Percentiles rank a stretch among this genome's conserved stretches.
Evolutionary conservation across 768 basidiomycete species (phyloP).

Genomic region (Glaciozyma antarctica): DNA sequence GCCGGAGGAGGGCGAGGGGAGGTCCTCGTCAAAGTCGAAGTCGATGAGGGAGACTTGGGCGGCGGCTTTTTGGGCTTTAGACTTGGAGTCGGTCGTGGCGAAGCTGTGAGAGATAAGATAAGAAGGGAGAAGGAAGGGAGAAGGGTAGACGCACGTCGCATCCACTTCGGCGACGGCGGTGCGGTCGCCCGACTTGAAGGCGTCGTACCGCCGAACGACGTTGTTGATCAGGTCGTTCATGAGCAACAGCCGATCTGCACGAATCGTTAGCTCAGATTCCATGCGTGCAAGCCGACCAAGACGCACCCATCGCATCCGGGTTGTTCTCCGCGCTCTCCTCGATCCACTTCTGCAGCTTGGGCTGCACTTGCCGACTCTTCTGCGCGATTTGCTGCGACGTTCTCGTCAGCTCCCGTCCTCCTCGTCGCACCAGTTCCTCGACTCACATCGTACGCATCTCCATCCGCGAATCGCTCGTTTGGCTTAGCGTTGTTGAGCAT

Average conservation of each 20-base stretch:
- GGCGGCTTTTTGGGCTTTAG: slow-evolving; percentile 22
- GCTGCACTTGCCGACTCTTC: slow-evolving; percentile 68
- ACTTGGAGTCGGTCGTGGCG: slow-evolving; percentile 3
- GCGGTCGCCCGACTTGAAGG: slow-evolving; percentile 87
- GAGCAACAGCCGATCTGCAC: slow-evolving; percentile 78
- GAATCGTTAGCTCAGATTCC: slow-evolving; percentile 2
- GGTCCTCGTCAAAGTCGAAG: slow-evolving; percentile 30
- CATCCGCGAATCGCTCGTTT: slow-evolving; percentile 67
- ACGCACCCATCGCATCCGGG: slow-evolving; percentile 74
- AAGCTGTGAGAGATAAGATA: not conserved
- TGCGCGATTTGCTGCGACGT: slow-evolving; percentile 74
- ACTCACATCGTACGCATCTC: slow-evolving; percentile 86
- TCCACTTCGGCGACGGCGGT: slow-evolving; percentile 42
- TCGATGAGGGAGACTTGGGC: slow-evolving; percentile 31
- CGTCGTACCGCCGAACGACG: slow-evolving; percentile 78
- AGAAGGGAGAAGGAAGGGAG: not conserved
- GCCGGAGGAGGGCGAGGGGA: slow-evolving; percentile 10
- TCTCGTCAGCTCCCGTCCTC: not conserved
- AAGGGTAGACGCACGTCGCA: slow-evolving; percentile 38
- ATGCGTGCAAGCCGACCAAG: not conserved
- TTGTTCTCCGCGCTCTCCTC: slow-evolving; percentile 83
- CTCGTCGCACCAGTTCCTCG: not conserved
- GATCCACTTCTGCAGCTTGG: slow-evolving; percentile 96
- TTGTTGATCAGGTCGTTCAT: slow-evolving; percentile 98
- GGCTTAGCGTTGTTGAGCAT: slow-evolving; percentile 80